A percentile compares a stretch with the other conserved stretches of the same genome.
These are phyloP conservation scores for Euphorbia peplus DNA, from an alignment of 345 rosid species.

Conservation along the genomic window DNA sequence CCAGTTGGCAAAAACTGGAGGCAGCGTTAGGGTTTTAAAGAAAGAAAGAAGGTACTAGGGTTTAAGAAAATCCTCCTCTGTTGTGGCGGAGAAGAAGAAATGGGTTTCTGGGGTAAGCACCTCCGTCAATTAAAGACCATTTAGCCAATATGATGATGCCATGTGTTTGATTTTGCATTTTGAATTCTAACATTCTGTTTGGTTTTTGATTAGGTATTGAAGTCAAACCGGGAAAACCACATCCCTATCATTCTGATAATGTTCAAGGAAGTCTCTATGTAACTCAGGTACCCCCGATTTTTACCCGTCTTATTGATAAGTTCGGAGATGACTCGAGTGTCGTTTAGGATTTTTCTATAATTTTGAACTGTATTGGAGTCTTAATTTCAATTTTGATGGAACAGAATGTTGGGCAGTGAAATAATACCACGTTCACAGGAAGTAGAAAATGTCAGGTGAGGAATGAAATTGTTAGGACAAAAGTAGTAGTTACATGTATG, in stretches of 20 bases:
- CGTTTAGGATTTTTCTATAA: not conserved
- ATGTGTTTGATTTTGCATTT: not conserved
- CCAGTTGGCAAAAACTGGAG: not conserved
- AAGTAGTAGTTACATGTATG: too few relatives aligned
- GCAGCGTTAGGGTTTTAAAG: constrained; percentile 9
- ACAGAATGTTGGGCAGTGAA: too few relatives aligned
- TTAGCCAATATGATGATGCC: not conserved
- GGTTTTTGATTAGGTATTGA: constrained; percentile 54
- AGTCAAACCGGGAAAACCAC: constrained; percentile 81
- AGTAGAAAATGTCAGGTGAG: too few relatives aligned
- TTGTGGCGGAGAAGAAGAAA: not conserved
- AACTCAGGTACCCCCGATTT: constrained; percentile 56
- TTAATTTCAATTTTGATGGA: too few relatives aligned
- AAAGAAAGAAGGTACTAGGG: not conserved
- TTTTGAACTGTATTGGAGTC: not conserved
- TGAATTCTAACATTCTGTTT: not conserved
- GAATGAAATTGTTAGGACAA: too few relatives aligned
- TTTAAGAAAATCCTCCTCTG: not conserved
- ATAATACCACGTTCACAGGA: too few relatives aligned
- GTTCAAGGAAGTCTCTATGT: constrained; percentile 65
- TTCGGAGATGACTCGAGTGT: not conserved
- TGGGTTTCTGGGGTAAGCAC: constrained; percentile 18
- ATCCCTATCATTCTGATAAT: constrained; percentile 52
- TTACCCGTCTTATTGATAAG: not conserved
- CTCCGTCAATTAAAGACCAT: not conserved